Conservation (phyloP, 169 alveolate species). For the Amoebophrya sp. region DNA sequence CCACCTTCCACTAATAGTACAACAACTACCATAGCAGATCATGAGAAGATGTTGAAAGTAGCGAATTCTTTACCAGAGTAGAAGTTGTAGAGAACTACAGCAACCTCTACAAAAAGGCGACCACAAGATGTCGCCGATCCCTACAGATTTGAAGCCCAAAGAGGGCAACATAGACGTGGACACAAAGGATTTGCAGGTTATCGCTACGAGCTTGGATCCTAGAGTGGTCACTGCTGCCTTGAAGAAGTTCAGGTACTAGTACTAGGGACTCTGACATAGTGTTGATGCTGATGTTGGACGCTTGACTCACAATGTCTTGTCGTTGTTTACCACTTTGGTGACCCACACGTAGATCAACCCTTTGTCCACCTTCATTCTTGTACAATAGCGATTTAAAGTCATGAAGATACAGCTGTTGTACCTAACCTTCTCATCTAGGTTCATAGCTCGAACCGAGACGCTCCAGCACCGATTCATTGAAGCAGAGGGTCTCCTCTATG, state of each 20-base stretch:
- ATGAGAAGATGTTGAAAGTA: too few species aligned
- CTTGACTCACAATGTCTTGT: too few species aligned
- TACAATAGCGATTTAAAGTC: not conserved
- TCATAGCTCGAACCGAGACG: not conserved
- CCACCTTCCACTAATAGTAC: too few species aligned
- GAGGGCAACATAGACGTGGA: not conserved
- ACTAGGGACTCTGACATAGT: not conserved
- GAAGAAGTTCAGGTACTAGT: not conserved
- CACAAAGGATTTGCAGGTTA: not conserved
- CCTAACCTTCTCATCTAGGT: not conserved
- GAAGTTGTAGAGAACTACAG: too few species aligned
- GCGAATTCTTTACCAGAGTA: too few species aligned
- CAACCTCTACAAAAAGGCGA: too few species aligned
- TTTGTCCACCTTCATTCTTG: not conserved
- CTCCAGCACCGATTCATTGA: constrained; percentile 6
- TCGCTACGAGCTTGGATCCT: not conserved
- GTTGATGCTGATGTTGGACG: not conserved
- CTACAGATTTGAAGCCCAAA: not conserved
- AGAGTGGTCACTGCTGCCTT: not conserved
- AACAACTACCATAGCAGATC: too few species aligned
- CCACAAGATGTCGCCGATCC: too few species aligned
- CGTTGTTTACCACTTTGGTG: too few species aligned
- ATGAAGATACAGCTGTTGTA: not conserved
- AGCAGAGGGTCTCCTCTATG: not conserved
- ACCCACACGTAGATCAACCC: too few species aligned